A percentile compares a stretch with the other conserved stretches of the same genome.
phyloP scores from a whole-genome alignment of 805 yeast genomes.

The Pichia thaimueangensis region DNA sequence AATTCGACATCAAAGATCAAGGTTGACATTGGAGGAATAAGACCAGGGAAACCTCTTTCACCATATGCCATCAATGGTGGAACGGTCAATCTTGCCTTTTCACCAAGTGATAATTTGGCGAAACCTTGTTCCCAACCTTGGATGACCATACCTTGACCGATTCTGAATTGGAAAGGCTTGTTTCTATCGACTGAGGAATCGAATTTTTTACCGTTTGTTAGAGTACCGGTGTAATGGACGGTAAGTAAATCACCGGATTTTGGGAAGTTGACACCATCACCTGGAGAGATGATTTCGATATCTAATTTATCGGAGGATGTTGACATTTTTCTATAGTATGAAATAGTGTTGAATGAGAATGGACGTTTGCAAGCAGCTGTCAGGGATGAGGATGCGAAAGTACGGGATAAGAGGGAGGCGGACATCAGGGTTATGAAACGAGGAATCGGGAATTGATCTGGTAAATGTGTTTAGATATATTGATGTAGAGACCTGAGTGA shows the following conservation, averaged over 20 bases:
- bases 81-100: conserved; percentile 86
- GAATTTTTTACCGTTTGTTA: conserved; percentile 92
- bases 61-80: conserved; percentile 95
- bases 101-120: conserved; percentile 87
- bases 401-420: neutral
- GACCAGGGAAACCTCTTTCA: conserved; percentile 90
- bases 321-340: conserved; percentile 5
- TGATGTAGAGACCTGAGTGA: no score
- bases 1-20: conserved; percentile 81
- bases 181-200: conserved; percentile 95
- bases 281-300: conserved; percentile 33
- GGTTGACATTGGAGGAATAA: conserved; percentile 95
- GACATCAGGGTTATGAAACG: neutral
- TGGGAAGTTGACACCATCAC: conserved; percentile 88
- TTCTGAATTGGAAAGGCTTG: conserved; percentile 86
- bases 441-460: no score
- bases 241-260: conserved; percentile 81
- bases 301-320: conserved; percentile 21
- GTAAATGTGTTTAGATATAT: no score
- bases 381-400: no score
- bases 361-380: neutral
- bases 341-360: neutral
- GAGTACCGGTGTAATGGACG: conserved; percentile 92
- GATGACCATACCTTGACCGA: conserved; percentile 96
- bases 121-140: conserved; percentile 96